Percentiles rank a stretch among this genome's conserved stretches.
These are phyloP conservation scores for Rhizopogon parksii DNA, from an alignment of 1,284 basidiomycete genomes.

Conservation along the genomic window DNA sequence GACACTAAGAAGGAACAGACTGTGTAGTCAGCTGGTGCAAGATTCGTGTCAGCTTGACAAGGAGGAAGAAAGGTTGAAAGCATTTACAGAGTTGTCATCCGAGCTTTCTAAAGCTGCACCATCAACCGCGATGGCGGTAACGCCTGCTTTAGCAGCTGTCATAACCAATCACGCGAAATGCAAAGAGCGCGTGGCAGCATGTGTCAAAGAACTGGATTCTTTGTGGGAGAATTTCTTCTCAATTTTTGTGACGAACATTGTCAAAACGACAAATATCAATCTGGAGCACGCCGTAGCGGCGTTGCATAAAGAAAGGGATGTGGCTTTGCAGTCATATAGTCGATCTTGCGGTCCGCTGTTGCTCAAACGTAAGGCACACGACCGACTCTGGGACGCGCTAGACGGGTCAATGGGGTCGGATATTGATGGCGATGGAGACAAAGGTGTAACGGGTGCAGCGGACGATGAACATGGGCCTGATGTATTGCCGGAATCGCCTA, in stretches of 20 bases:
- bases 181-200: slow-evolving; percentile 35
- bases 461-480: background rate
- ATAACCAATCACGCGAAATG: slow-evolving; percentile 36
- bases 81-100: slow-evolving; percentile 41
- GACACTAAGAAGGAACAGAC: slow-evolving; percentile 24
- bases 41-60: slow-evolving; percentile 34
- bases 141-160: slow-evolving; percentile 39
- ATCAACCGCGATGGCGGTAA: slow-evolving; percentile 34
- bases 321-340: slow-evolving; percentile 9
- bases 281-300: slow-evolving; percentile 32
- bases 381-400: background rate
- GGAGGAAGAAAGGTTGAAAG: slow-evolving; percentile 35
- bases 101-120: slow-evolving; percentile 39
- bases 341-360: background rate
- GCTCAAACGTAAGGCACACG: background rate
- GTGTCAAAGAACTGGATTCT: slow-evolving; percentile 31
- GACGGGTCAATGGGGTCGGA: background rate
- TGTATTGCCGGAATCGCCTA: slow-evolving; percentile 3
- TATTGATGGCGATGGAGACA: background rate
- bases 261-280: slow-evolving; percentile 32
- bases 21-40: slow-evolving; percentile 39
- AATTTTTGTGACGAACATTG: slow-evolving; percentile 33
- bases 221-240: slow-evolving; percentile 42
- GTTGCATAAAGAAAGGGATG: slow-evolving; percentile 32
- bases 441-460: background rate